A percentile compares a stretch with the other conserved stretches of the same genome.
phyloP scores from a whole-genome alignment of 2,329 filamentous ascomycete species.

The Aureobasidium sp. region DNA sequence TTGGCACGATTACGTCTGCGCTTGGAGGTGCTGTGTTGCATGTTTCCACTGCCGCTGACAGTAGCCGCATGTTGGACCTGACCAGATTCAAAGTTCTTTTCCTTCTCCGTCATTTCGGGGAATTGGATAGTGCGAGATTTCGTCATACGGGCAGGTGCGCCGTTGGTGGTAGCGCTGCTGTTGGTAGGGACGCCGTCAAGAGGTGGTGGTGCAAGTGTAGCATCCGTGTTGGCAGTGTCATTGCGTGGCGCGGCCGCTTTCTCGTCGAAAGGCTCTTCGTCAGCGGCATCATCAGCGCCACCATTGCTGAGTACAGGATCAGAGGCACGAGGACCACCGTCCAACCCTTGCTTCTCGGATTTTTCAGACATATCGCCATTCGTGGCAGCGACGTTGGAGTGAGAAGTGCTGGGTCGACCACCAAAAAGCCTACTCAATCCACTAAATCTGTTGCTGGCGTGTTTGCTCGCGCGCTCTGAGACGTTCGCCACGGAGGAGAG shows the following conservation, averaged over 20 bases:
- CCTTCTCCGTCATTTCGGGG: constrained; percentile 16
- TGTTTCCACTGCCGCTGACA: constrained; percentile 8
- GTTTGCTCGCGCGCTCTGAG: constrained; percentile 7
- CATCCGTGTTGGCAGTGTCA: constrained; percentile 20
- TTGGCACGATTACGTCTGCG: constrained; percentile 59
- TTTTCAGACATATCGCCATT: constrained; percentile 8
- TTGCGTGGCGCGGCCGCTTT: constrained; percentile 14
- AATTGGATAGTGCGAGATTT: constrained; percentile 26
- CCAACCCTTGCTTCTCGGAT: constrained; percentile 9
- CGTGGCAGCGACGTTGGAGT: background rate
- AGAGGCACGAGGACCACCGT: constrained; percentile 13
- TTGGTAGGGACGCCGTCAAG: background rate
- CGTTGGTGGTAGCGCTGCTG: background rate
- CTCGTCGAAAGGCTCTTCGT: constrained; percentile 18
- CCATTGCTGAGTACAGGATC: constrained; percentile 13
- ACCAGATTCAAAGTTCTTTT: constrained; percentile 10
- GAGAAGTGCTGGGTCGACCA: background rate
- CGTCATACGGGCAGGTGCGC: background rate
- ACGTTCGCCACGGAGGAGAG: constrained; percentile 6
- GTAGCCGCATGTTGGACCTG: constrained; percentile 16
- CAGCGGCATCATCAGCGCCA: background rate
- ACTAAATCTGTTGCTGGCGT: constrained; percentile 7
- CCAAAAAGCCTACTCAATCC: constrained; percentile 2
- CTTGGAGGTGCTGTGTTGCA: constrained; percentile 22
- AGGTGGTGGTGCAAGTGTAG: background rate